Conservation (phyloP, 768 basidiomycete species). For the Russula earlei region DNA sequence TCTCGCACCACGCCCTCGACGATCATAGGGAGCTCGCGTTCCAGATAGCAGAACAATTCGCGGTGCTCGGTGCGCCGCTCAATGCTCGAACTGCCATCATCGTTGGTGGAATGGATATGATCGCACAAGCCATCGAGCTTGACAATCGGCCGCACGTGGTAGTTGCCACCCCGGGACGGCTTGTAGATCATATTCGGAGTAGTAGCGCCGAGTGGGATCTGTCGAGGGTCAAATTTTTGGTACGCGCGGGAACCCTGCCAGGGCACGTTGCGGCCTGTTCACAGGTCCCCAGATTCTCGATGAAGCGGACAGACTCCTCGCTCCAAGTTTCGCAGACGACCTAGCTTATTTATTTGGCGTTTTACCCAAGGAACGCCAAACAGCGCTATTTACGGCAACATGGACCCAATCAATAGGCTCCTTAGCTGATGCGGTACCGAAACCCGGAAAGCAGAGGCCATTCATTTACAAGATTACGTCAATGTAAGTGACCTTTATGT, state of each 20-base stretch:
- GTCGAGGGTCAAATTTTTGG: constrained; percentile 76
- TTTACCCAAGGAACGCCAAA: constrained; percentile 84
- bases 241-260: constrained; percentile 28
- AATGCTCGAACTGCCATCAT: constrained; percentile 80
- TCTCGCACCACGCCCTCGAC: neutral
- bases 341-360: constrained; percentile 65
- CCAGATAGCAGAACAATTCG: constrained; percentile 94
- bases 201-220: constrained; percentile 74
- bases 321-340: constrained; percentile 82
- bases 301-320: constrained; percentile 90
- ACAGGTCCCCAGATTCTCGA: constrained; percentile 63
- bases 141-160: constrained; percentile 82
- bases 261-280: neutral
- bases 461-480: constrained; percentile 77
- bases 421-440: constrained; percentile 61
- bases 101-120: constrained; percentile 99
- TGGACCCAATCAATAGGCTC: constrained; percentile 79
- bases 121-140: constrained; percentile 84
- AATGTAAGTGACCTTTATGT: constrained; percentile 37
- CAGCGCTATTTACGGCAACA: constrained; percentile 94
- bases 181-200: constrained; percentile 83
- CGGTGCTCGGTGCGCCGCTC: constrained; percentile 74
- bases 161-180: constrained; percentile 90
- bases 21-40: constrained; percentile 83
- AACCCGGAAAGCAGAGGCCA: constrained; percentile 74